Evolutionary conservation across 2,329 filamentous ascomycete genomes (phyloP).

Genomic region (Diplodia corticola): DNA sequence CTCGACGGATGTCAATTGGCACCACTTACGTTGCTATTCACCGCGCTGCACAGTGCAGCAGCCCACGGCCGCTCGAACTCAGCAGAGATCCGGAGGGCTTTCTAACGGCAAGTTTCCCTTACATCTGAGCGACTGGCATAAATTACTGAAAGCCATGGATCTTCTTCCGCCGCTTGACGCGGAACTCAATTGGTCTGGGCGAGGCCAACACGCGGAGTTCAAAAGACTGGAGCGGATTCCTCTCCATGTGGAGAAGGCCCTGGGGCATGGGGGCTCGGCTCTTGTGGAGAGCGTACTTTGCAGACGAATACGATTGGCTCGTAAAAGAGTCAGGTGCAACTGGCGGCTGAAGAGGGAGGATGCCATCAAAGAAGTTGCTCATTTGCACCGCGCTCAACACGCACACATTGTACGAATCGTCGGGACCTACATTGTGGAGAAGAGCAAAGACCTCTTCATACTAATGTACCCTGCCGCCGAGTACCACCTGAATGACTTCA

Average conservation of each 20-base stretch:
- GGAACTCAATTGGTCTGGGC: slow-evolving; percentile 6
- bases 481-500: neutral
- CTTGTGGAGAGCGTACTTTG: slow-evolving; percentile 28
- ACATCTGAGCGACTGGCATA: neutral
- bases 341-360: slow-evolving; percentile 26
- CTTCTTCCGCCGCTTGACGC: neutral
- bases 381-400: slow-evolving; percentile 31
- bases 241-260: neutral
- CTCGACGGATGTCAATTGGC: neutral
- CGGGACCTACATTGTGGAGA: slow-evolving; percentile 32
- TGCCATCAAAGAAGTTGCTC: slow-evolving; percentile 33
- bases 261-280: slow-evolving; percentile 25
- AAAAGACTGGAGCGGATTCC: neutral
- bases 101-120: too few relatives aligned
- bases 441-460: neutral
- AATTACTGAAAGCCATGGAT: neutral
- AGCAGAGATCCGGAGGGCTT: too few relatives aligned
- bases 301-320: slow-evolving; percentile 27
- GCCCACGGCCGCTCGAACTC: too few relatives aligned
- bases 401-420: slow-evolving; percentile 31
- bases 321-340: slow-evolving; percentile 28
- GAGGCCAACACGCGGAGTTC: slow-evolving; percentile 10
- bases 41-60: neutral
- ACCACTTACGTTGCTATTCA: neutral
- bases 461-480: neutral